Percentiles rank a stretch among this genome's conserved stretches.
phyloP scores from a whole-genome alignment of 305 asterid species.

The Fraxinus angustifolia region DNA sequence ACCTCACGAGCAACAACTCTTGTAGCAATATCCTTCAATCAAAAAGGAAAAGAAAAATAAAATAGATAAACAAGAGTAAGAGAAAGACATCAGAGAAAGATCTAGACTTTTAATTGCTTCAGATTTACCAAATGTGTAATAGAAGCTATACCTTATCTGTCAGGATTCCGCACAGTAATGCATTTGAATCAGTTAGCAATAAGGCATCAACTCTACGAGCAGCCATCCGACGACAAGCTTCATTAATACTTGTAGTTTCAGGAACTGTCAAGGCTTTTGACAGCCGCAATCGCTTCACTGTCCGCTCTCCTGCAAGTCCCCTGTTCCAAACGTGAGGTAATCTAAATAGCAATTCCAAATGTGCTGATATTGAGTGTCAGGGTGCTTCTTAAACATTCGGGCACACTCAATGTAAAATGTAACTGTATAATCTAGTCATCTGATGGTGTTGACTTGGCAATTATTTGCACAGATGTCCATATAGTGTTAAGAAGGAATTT shows the following conservation, averaged over 20 bases:
- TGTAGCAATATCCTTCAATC: conserved; percentile 70
- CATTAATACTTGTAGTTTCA: conserved; percentile 68
- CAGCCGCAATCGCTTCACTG: conserved; percentile 84
- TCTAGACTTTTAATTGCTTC: not conserved
- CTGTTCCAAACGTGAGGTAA: conserved; percentile 36
- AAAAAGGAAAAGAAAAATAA: not conserved
- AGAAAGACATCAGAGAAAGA: not conserved
- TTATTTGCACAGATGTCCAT: not conserved
- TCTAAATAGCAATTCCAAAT: conserved; percentile 1
- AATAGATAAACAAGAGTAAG: not conserved
- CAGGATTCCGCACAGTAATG: conserved; percentile 85
- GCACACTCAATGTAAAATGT: not conserved
- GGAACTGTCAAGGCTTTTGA: conserved; percentile 86
- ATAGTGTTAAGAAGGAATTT: not conserved
- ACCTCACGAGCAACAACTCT: conserved; percentile 80
- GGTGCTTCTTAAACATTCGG: not conserved
- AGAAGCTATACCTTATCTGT: conserved; percentile 72
- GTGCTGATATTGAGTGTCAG: not conserved
- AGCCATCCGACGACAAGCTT: conserved; percentile 93
- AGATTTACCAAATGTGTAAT: conserved; percentile 2
- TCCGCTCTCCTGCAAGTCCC: conserved; percentile 81
- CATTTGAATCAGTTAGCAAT: conserved; percentile 89
- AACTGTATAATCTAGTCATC: not conserved
- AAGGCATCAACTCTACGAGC: conserved; percentile 89
- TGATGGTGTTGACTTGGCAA: not conserved